phyloP scores from a whole-genome alignment of 1,284 basidiomycete species.

The Ustilago tritici region DNA sequence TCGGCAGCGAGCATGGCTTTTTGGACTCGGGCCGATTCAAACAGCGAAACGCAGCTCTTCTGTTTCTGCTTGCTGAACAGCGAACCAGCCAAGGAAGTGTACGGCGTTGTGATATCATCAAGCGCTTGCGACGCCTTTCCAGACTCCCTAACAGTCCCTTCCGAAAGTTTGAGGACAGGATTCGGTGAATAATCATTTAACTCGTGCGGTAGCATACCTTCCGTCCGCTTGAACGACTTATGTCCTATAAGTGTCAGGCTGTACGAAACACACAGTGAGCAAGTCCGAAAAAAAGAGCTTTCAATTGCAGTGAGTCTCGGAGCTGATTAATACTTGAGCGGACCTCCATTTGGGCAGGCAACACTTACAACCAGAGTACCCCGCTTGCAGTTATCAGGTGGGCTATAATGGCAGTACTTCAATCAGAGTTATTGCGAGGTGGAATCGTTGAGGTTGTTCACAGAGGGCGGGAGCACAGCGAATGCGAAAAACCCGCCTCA shows the following conservation, averaged over 20 bases:
- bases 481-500: conserved; percentile 46
- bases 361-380: conserved; percentile 48
- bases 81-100: neutral
- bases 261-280: too few relatives aligned
- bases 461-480: conserved; percentile 43
- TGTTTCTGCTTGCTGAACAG: neutral
- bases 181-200: too few relatives aligned
- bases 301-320: too few relatives aligned
- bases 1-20: neutral
- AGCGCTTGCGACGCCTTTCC: conserved; percentile 6
- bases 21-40: neutral
- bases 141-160: too few relatives aligned
- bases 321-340: too few relatives aligned
- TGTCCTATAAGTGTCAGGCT: too few relatives aligned
- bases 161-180: too few relatives aligned
- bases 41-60: neutral
- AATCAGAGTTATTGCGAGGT: conserved; percentile 63
- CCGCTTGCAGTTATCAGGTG: conserved; percentile 57
- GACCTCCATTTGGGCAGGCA: conserved; percentile 45
- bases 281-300: too few relatives aligned
- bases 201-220: too few relatives aligned
- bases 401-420: conserved; percentile 55
- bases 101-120: conserved; percentile 1
- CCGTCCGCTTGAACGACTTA: too few relatives aligned
- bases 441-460: conserved; percentile 52